Conservation (phyloP, 495 filamentous ascomycete species). For the Durotheca rogersii region DNA sequence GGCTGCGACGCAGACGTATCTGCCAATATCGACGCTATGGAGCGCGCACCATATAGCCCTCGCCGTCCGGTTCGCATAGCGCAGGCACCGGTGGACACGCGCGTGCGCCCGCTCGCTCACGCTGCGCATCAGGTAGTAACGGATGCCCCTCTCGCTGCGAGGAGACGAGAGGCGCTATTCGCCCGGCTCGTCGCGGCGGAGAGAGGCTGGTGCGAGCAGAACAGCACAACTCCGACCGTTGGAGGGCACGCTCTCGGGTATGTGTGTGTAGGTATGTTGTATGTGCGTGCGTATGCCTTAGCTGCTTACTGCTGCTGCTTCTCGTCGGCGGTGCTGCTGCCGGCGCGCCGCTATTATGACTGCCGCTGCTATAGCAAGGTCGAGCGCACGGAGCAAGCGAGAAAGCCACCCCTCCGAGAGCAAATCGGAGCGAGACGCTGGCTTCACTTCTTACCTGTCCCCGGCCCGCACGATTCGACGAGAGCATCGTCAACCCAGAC, state of each 20-base stretch:
- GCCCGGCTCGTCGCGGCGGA: constrained; percentile 9
- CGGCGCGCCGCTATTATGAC: neutral
- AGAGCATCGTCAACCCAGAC: constrained; percentile 30
- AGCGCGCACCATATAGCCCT: constrained; percentile 17
- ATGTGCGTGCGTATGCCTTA: too few relatives aligned
- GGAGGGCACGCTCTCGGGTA: constrained; percentile 14
- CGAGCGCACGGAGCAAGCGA: constrained; percentile 8
- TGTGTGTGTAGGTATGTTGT: constrained; percentile 18
- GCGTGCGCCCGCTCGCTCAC: neutral
- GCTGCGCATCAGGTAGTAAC: constrained; percentile 14
- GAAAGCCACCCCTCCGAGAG: constrained; percentile 9
- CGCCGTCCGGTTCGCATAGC: constrained; percentile 27
- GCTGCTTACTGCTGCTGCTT: neutral
- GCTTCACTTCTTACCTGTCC: constrained; percentile 25
- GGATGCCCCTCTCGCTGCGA: constrained; percentile 13
- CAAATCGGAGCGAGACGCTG: constrained; percentile 27
- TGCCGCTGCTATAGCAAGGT: neutral
- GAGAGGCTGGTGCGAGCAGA: constrained; percentile 18
- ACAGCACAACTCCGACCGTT: neutral
- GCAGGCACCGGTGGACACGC: constrained; percentile 24
- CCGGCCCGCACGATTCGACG: constrained; percentile 23
- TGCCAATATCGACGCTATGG: constrained; percentile 19
- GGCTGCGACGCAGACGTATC: too few relatives aligned
- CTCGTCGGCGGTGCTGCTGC: neutral
- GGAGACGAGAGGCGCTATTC: constrained; percentile 10